These are phyloP conservation scores for Pseudoturritis turrita DNA, from an alignment of 345 rosid species.

Conservation along the genomic window DNA sequence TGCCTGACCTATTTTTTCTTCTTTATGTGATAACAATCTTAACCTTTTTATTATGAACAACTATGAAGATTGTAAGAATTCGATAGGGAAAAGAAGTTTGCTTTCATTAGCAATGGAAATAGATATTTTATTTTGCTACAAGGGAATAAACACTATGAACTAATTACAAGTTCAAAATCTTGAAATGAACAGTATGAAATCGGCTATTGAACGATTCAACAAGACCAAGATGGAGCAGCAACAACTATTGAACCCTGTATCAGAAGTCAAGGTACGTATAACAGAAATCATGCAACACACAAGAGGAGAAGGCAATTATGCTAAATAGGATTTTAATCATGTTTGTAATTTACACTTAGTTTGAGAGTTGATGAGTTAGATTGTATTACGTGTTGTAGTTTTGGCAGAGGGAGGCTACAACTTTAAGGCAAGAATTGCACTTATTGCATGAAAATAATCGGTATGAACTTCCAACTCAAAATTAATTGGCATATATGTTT, in stretches of 20 bases:
- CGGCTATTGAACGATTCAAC: slow-evolving; percentile 57
- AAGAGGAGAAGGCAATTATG: not conserved
- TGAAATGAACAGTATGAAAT: slow-evolving; percentile 49
- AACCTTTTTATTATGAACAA: not conserved
- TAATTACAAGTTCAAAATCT: not conserved
- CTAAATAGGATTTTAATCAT: not conserved
- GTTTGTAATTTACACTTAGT: slow-evolving; percentile 1
- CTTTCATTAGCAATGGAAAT: not conserved
- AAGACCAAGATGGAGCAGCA: slow-evolving; percentile 50
- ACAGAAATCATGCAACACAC: not conserved
- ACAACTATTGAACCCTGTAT: slow-evolving; percentile 43
- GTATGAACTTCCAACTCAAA: too few species aligned
- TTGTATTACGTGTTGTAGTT: slow-evolving; percentile 33
- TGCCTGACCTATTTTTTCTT: not conserved
- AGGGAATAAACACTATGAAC: not conserved
- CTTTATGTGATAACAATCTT: not conserved
- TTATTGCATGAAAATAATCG: slow-evolving; percentile 51
- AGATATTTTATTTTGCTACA: not conserved
- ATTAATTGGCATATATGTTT: too few species aligned
- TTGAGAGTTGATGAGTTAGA: not conserved
- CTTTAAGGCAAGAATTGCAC: slow-evolving; percentile 49
- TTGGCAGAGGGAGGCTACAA: slow-evolving; percentile 62
- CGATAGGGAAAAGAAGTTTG: not conserved
- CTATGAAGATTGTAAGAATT: not conserved
- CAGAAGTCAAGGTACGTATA: slow-evolving; percentile 59